Conservation (phyloP, 768 basidiomycete genomes). For the Glaciozyma martinii region DNA sequence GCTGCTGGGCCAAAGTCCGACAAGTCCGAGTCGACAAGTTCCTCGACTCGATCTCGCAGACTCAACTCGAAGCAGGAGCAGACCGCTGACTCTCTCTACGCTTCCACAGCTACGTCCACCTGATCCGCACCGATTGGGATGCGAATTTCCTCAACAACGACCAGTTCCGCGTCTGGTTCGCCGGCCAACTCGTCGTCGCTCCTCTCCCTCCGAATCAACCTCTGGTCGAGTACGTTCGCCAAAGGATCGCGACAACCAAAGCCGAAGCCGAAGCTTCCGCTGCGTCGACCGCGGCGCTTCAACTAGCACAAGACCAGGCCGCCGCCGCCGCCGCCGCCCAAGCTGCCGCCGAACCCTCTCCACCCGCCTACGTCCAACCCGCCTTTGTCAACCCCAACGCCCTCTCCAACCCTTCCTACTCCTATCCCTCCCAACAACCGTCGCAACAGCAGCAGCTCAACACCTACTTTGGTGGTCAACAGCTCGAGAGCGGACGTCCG, state of each 20-base stretch:
- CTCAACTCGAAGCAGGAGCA: neutral
- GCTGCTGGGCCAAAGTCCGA: neutral
- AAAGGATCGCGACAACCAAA: neutral
- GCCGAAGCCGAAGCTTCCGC: neutral
- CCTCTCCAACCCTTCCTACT: neutral
- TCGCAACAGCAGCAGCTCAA: neutral
- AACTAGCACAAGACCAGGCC: neutral
- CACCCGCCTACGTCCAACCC: neutral
- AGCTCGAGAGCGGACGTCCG: neutral
- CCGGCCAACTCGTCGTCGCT: neutral
- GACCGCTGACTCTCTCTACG: neutral
- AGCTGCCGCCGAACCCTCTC: neutral
- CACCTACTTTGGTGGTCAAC: neutral
- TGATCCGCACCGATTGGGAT: neutral
- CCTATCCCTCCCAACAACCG: neutral
- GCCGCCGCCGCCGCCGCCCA: neutral
- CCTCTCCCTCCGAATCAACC: neutral
- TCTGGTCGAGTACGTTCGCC: neutral
- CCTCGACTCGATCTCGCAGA: neutral
- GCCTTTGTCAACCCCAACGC: neutral
- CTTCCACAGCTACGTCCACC: neutral
- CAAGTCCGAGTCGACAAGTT: neutral
- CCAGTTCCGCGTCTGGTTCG: neutral
- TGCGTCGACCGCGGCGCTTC: neutral
- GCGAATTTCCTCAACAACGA: neutral